A percentile compares a stretch with the other conserved stretches of the same genome.
Conservation (phyloP, 495 filamentous ascomycete species). For the Daldinia decipiens region DNA sequence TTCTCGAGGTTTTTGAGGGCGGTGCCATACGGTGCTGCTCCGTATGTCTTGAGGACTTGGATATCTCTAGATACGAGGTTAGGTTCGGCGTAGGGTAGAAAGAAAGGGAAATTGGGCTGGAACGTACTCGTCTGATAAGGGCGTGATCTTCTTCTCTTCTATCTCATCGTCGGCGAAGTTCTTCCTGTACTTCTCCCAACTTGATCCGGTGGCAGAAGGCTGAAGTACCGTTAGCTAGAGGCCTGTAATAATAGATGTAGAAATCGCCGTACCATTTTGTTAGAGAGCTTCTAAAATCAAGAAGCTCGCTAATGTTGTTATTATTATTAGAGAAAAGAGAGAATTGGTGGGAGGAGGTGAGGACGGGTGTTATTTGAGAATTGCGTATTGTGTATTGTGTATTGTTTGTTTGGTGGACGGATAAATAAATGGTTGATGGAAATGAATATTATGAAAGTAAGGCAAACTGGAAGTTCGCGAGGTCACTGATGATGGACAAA, state of each 20-base stretch:
- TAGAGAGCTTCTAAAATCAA: conserved; percentile 7
- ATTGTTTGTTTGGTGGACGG: conserved; percentile 27
- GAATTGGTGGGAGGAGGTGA: neutral
- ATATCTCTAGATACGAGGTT: conserved; percentile 78
- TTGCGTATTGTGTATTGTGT: conserved; percentile 41
- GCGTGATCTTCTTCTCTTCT: conserved; percentile 99
- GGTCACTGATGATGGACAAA: conserved; percentile 31
- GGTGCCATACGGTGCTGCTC: conserved; percentile 92
- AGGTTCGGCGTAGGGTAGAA: conserved; percentile 42
- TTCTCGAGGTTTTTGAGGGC: conserved; percentile 95
- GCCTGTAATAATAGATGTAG: conserved; percentile 6
- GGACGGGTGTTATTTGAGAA: conserved; percentile 15
- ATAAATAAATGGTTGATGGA: conserved; percentile 18
- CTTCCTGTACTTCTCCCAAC: conserved; percentile 99
- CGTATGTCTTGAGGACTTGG: conserved; percentile 98
- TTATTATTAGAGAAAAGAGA: conserved; percentile 39
- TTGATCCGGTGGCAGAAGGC: conserved; percentile 92
- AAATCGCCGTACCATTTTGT: conserved; percentile 42
- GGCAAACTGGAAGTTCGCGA: conserved; percentile 19
- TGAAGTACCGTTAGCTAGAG: conserved; percentile 36
- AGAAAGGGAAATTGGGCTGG: conserved; percentile 32
- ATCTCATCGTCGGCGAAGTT: conserved; percentile 95
- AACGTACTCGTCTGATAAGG: conserved; percentile 90
- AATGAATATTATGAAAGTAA: conserved; percentile 12
- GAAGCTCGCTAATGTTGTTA: conserved; percentile 21